phyloP scores from a whole-genome alignment of 2,329 filamentous ascomycete species.

The Phialemoniopsis sp. region DNA sequence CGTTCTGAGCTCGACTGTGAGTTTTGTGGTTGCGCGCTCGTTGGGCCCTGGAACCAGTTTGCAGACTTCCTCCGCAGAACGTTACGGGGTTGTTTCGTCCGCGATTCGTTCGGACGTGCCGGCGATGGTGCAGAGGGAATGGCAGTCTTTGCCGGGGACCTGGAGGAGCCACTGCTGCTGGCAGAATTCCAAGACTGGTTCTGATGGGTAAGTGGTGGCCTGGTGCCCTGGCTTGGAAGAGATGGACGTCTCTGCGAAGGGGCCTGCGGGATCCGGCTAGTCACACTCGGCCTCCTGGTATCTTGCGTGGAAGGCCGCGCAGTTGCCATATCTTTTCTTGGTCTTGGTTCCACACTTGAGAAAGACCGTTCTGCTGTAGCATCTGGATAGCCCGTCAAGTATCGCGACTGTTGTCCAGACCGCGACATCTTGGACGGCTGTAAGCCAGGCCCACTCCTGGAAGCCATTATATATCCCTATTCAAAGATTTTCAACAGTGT shows the following conservation, averaged over 20 bases:
- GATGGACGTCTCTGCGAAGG: conserved; percentile 22
- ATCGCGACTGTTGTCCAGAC: no score
- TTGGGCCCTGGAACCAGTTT: conserved; percentile 33
- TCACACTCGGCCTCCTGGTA: conserved; percentile 12
- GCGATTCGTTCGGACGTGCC: conserved; percentile 23
- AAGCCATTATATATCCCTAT: no score
- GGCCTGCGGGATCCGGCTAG: conserved; percentile 34
- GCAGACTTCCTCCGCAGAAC: conserved; percentile 47
- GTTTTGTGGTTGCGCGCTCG: conserved; percentile 26
- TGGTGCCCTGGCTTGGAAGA: conserved; percentile 15
- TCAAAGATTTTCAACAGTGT: no score
- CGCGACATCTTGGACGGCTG: not conserved
- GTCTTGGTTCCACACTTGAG: not conserved
- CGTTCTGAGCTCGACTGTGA: conserved; percentile 28
- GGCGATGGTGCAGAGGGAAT: conserved; percentile 27
- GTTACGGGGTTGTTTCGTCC: conserved; percentile 30
- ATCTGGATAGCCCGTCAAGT: no score
- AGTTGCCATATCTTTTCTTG: conserved; percentile 5
- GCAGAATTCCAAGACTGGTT: conserved; percentile 36
- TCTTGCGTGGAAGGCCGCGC: conserved; percentile 3
- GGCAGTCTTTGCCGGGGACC: conserved; percentile 20
- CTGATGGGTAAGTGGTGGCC: conserved; percentile 34
- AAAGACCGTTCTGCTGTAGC: no score
- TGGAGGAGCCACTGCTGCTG: conserved; percentile 24
- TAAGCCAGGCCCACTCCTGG: no score